Percentiles rank a stretch among this genome's conserved stretches.
Conservation (phyloP, 2,329 filamentous ascomycete species). For the Tolypocladium ovalisporum region DNA sequence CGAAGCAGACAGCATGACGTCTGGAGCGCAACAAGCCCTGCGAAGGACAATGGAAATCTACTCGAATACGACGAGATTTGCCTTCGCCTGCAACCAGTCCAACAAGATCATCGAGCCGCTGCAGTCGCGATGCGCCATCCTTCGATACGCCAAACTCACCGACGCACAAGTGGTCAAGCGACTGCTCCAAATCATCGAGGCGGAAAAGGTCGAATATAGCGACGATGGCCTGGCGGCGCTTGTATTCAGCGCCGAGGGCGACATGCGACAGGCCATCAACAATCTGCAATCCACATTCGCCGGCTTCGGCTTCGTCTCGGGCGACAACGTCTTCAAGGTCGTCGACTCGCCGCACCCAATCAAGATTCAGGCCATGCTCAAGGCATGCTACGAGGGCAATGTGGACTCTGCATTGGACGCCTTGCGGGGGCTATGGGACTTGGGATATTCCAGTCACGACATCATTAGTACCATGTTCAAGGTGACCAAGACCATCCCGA, state of each 20-base stretch:
- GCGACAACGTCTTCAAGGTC: constrained; percentile 95
- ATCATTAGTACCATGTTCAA: constrained; percentile 99
- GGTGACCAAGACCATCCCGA: constrained; percentile 91
- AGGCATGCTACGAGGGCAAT: constrained; percentile 87
- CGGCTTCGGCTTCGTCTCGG: constrained; percentile 93
- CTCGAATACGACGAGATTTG: constrained; percentile 89
- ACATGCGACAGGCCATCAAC: constrained; percentile 99
- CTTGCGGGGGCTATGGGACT: constrained; percentile 81
- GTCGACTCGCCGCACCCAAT: constrained; percentile 96
- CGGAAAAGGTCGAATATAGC: constrained; percentile 79
- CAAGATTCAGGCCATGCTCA: constrained; percentile 97
- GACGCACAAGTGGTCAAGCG: constrained; percentile 89
- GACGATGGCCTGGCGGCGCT: constrained; percentile 94
- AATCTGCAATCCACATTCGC: constrained; percentile 89
- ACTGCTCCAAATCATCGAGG: constrained; percentile 82
- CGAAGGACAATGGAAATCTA: constrained; percentile 98
- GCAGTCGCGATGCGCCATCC: constrained; percentile 90
- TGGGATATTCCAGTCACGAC: constrained; percentile 97
- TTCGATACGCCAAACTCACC: constrained; percentile 85
- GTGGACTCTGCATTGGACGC: constrained; percentile 79
- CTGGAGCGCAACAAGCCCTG: constrained; percentile 88
- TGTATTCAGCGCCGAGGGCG: constrained; percentile 92
- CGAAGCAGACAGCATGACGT: constrained; percentile 97
- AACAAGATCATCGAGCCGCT: constrained; percentile 99
- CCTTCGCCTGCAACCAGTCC: constrained; percentile 95